Conservation (phyloP, 2,329 filamentous ascomycete species). For the Penicillium sp. region DNA sequence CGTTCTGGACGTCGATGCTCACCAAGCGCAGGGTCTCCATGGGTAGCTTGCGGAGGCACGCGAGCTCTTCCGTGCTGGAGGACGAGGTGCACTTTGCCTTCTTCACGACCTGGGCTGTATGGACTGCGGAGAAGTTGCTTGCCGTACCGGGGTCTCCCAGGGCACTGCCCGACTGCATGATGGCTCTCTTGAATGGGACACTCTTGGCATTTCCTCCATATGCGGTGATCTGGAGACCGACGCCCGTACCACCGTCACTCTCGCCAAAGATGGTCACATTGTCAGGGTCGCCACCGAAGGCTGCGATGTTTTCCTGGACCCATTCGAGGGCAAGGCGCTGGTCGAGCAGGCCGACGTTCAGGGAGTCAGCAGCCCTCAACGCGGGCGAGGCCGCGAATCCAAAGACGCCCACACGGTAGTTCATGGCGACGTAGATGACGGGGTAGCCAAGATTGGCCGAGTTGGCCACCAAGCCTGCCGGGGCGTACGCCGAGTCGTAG, state of each 20-base stretch:
- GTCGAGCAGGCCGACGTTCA: constrained; percentile 10
- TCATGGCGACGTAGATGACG: constrained; percentile 14
- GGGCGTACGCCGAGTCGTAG: constrained; percentile 13
- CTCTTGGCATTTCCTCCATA: constrained; percentile 6
- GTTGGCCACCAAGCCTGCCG: constrained; percentile 6
- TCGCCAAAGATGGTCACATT: constrained; percentile 13
- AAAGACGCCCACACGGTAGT: constrained; percentile 13
- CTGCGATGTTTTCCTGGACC: constrained; percentile 8
- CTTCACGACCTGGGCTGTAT: constrained; percentile 7
- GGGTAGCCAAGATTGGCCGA: constrained; percentile 6
- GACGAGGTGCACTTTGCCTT: constrained; percentile 10
- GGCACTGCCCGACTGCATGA: constrained; percentile 12
- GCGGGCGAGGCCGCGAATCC: constrained; percentile 12
- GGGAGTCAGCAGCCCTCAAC: constrained; percentile 8
- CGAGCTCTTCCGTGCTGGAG: constrained; percentile 6
- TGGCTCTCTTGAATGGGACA: constrained; percentile 10
- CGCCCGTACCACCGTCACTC: constrained; percentile 13
- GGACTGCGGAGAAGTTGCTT: constrained; percentile 4
- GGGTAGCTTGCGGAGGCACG: constrained; percentile 8
- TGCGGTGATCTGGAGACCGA: constrained; percentile 15
- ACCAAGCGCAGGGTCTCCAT: constrained; percentile 3
- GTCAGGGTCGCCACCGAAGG: constrained; percentile 11
- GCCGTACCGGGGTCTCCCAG: constrained; percentile 5
- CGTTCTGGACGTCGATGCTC: constrained; percentile 6
- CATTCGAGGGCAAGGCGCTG: constrained; percentile 8